phyloP scores from a whole-genome alignment of 805 yeast genomes.

The Candida michaelii region DNA sequence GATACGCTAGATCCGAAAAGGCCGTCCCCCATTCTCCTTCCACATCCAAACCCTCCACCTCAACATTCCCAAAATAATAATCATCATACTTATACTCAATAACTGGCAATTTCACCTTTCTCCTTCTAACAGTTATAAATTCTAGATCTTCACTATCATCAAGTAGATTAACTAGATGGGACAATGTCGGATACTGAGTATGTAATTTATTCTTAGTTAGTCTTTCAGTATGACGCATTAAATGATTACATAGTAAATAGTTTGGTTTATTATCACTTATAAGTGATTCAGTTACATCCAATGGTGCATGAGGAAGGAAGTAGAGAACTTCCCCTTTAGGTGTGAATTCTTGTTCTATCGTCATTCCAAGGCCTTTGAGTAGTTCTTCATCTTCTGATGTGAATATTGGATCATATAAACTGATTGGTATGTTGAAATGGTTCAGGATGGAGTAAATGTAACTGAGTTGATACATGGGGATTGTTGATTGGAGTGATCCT shows the following conservation, averaged over 20 bases:
- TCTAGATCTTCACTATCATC: conserved; percentile 13
- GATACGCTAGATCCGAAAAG: conserved; percentile 53
- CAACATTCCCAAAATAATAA: conserved; percentile 31
- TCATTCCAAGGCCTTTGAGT: conserved; percentile 16
- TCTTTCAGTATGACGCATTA: conserved; percentile 55
- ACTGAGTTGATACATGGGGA: conserved; percentile 69
- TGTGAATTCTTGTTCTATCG: conserved; percentile 16
- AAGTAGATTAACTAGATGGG: conserved; percentile 34
- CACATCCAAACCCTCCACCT: conserved; percentile 12
- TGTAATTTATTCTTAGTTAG: conserved; percentile 42
- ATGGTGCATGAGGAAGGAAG: conserved; percentile 77
- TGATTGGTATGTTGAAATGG: conserved; percentile 25
- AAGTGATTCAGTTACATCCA: conserved; percentile 47
- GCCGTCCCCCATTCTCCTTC: conserved; percentile 50
- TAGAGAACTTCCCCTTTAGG: conserved; percentile 25
- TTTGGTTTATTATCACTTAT: conserved; percentile 33
- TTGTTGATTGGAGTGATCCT: conserved; percentile 63
- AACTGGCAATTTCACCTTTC: conserved; percentile 27
- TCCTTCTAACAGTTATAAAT: conserved; percentile 22
- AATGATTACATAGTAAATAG: conserved; percentile 51
- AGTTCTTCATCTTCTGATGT: conserved; percentile 41
- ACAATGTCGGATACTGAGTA: conserved; percentile 43
- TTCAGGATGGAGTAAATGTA: conserved; percentile 43
- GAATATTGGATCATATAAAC: conserved; percentile 69
- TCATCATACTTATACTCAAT: conserved; percentile 29